Conservation (phyloP, 352 stramenopile species). For the Globisporangium nodosum region DNA sequence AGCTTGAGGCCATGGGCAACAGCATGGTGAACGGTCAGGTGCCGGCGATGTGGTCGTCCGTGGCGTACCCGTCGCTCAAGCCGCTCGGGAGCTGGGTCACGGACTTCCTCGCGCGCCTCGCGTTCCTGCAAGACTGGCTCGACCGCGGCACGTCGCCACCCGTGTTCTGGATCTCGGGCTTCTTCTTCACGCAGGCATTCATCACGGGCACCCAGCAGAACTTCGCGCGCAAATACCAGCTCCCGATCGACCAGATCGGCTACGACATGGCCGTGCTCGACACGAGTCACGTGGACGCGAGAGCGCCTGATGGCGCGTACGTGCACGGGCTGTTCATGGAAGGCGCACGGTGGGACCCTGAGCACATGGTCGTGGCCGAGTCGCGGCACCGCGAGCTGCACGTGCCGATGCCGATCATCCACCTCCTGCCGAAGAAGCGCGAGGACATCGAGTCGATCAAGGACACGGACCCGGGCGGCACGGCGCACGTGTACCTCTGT, state of each 20-base stretch:
- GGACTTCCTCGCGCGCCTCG: slow-evolving; percentile 81
- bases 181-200: slow-evolving; percentile 94
- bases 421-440: slow-evolving; percentile 71
- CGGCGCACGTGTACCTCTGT: slow-evolving; percentile 89
- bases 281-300: slow-evolving; percentile 29
- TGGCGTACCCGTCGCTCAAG: slow-evolving; percentile 91
- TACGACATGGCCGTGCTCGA: slow-evolving; percentile 86
- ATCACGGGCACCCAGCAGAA: slow-evolving; percentile 93
- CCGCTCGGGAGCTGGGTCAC: slow-evolving; percentile 90
- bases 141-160: slow-evolving; percentile 60
- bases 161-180: slow-evolving; percentile 92
- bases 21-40: slow-evolving; percentile 91
- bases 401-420: slow-evolving; percentile 81
- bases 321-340: slow-evolving; percentile 90
- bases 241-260: slow-evolving; percentile 89
- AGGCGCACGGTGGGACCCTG: slow-evolving; percentile 80
- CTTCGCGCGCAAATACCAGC: slow-evolving; percentile 86
- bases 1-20: slow-evolving; percentile 92
- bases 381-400: slow-evolving; percentile 84
- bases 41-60: slow-evolving; percentile 70
- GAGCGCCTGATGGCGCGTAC: slow-evolving; percentile 84
- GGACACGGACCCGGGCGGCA: slow-evolving; percentile 85
- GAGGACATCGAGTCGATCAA: slow-evolving; percentile 86
- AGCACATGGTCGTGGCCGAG: slow-evolving; percentile 69
- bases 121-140: slow-evolving; percentile 84